These are phyloP conservation scores for Verticillium nubilum DNA, from an alignment of 2,329 filamentous ascomycete genomes.

Conservation along the genomic window DNA sequence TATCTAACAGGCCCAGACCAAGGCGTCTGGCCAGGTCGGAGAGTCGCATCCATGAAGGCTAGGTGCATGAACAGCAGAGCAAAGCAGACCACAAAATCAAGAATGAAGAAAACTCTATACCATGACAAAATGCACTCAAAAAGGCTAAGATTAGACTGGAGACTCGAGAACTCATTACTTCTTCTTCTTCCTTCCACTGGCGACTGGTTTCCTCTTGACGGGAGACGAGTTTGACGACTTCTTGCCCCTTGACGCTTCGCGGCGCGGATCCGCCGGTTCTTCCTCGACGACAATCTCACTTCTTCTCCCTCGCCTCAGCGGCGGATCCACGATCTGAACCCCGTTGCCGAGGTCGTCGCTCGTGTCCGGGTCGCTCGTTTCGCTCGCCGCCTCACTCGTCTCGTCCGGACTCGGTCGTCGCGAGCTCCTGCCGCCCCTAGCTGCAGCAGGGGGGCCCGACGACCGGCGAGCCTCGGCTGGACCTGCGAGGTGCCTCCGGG, in stretches of 20 bases:
- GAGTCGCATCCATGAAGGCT: background rate
- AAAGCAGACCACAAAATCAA: background rate
- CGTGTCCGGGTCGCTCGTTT: constrained; percentile 21
- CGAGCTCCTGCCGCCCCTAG: constrained; percentile 24
- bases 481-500: constrained; percentile 32
- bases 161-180: constrained; percentile 14
- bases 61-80: background rate
- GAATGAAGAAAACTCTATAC: constrained; percentile 6
- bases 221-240: constrained; percentile 30
- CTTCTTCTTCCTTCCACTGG: constrained; percentile 26
- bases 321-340: constrained; percentile 24
- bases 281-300: constrained; percentile 34
- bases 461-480: constrained; percentile 22
- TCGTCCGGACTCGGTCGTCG: constrained; percentile 23
- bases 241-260: constrained; percentile 26
- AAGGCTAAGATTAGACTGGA: background rate
- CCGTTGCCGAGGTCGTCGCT: constrained; percentile 31
- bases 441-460: constrained; percentile 20
- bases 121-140: background rate
- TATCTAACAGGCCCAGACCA: background rate
- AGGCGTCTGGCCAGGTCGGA: background rate
- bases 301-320: constrained; percentile 19
- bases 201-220: constrained; percentile 32
- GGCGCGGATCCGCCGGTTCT: constrained; percentile 21
- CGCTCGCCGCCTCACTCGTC: constrained; percentile 28